These are phyloP conservation scores for Solanum sitiens DNA, from an alignment of 257 asterid species.

Conservation along the genomic window DNA sequence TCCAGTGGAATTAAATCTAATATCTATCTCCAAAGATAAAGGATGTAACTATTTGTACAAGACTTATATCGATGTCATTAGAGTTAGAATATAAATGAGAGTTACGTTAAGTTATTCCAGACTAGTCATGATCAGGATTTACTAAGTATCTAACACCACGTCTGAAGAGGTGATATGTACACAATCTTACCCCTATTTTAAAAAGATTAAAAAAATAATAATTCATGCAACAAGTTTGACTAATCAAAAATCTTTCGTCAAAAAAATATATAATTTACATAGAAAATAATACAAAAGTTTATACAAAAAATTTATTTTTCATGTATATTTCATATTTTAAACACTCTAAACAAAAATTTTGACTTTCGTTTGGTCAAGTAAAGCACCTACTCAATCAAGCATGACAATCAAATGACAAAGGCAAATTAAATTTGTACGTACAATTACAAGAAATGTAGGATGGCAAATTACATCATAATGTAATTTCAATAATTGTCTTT, in stretches of 20 bases:
- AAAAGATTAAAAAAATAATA: too few species aligned
- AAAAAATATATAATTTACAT: too few species aligned
- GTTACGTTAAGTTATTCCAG: accelerated
- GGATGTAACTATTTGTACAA: neutral
- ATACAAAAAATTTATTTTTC: too few species aligned
- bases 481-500: neutral
- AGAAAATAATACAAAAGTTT: too few species aligned
- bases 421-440: neutral
- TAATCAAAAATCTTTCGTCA: too few species aligned
- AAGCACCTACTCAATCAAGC: too few species aligned
- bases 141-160: accelerated
- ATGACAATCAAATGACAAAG: too few species aligned
- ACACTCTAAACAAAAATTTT: too few species aligned
- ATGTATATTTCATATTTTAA: too few species aligned
- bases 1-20: neutral
- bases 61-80: too few species aligned
- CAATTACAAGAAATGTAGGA: neutral
- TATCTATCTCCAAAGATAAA: neutral
- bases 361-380: neutral
- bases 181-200: neutral
- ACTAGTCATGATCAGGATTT: neutral
- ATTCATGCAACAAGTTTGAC: accelerated
- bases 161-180: neutral
- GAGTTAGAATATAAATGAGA: neutral
- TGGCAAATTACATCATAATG: neutral